phyloP scores from a whole-genome alignment of 169 alveolate species.

The Perkinsus chesapeaki region DNA sequence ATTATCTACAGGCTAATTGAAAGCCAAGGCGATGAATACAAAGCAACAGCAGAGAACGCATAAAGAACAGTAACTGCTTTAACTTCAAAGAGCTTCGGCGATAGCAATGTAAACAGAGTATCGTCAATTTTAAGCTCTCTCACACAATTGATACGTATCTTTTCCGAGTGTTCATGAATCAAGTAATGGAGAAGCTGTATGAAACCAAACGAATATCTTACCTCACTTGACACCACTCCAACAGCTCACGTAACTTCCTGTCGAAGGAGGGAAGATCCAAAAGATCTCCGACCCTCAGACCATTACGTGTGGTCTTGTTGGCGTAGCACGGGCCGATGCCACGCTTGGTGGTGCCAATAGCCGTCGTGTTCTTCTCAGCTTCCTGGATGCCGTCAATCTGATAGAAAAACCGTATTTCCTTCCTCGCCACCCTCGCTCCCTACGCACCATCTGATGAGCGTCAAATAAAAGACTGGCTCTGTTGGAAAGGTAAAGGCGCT shows the following conservation, averaged over 20 bases:
- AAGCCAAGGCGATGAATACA: too few relatives aligned
- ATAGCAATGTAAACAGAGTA: too few relatives aligned
- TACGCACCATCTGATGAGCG: slow-evolving; percentile 55
- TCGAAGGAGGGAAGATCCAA: slow-evolving; percentile 39
- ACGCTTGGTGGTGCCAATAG: slow-evolving; percentile 85
- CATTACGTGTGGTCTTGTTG: slow-evolving; percentile 75
- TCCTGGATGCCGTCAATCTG: background rate
- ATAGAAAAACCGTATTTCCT: slow-evolving; percentile 18
- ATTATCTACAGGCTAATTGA: too few relatives aligned
- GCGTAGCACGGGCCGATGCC: slow-evolving; percentile 93
- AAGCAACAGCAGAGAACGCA: too few relatives aligned
- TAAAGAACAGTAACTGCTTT: too few relatives aligned
- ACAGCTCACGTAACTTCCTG: background rate
- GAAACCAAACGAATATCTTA: background rate
- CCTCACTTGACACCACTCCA: background rate
- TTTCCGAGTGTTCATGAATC: too few relatives aligned
- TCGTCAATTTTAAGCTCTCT: too few relatives aligned
- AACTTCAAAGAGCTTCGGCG: too few relatives aligned
- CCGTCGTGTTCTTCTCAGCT: slow-evolving; percentile 33
- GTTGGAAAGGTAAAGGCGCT: slow-evolving; percentile 58
- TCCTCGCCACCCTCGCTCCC: slow-evolving; percentile 41
- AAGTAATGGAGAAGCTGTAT: too few relatives aligned
- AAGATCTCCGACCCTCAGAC: slow-evolving; percentile 72
- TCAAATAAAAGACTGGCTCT: slow-evolving; percentile 82
- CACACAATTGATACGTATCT: too few relatives aligned